Conservation (phyloP, 768 basidiomycete species). For the Leccinum aurantiacum region DNA sequence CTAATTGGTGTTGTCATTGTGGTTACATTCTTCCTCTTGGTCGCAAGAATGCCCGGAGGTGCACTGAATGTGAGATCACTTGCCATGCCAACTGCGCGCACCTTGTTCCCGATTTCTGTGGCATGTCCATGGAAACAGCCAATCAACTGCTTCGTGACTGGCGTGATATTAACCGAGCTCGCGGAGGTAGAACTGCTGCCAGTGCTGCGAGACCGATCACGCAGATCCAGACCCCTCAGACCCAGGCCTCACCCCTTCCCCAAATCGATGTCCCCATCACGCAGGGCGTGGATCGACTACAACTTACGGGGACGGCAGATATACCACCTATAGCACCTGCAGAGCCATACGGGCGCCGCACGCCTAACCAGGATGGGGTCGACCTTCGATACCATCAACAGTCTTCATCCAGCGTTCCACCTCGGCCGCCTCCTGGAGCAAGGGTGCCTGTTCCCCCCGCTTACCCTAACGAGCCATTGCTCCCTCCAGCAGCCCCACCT, state of each 20-base stretch:
- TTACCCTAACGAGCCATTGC: constrained; percentile 34
- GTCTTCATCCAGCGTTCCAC: constrained; percentile 33
- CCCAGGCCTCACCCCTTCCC: constrained; percentile 33
- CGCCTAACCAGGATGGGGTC: constrained; percentile 37
- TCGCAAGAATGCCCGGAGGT: constrained; percentile 94
- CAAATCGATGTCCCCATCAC: constrained; percentile 33
- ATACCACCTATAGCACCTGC: constrained; percentile 24
- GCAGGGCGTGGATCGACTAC: constrained; percentile 47
- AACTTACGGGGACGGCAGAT: constrained; percentile 42
- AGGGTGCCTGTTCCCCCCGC: constrained; percentile 37
- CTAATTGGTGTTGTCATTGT: constrained; percentile 99
- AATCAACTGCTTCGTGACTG: constrained; percentile 89
- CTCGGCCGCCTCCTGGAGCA: constrained; percentile 40
- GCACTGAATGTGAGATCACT: constrained; percentile 94
- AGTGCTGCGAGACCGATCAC: constrained; percentile 36
- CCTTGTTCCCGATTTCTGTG: constrained; percentile 98
- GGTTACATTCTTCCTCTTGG: constrained; percentile 97
- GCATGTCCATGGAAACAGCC: constrained; percentile 99
- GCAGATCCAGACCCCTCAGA: constrained; percentile 34
- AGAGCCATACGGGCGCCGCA: constrained; percentile 26
- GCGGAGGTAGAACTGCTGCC: constrained; percentile 43
- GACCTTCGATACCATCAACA: constrained; percentile 42
- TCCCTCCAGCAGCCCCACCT: constrained; percentile 23
- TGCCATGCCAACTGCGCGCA: constrained; percentile 98
- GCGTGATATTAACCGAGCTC: constrained; percentile 83